Percentiles rank a stretch among this genome's conserved stretches.
These are phyloP conservation scores for Podaxis pistillaris DNA, from an alignment of 768 basidiomycete species.

Conservation along the genomic window DNA sequence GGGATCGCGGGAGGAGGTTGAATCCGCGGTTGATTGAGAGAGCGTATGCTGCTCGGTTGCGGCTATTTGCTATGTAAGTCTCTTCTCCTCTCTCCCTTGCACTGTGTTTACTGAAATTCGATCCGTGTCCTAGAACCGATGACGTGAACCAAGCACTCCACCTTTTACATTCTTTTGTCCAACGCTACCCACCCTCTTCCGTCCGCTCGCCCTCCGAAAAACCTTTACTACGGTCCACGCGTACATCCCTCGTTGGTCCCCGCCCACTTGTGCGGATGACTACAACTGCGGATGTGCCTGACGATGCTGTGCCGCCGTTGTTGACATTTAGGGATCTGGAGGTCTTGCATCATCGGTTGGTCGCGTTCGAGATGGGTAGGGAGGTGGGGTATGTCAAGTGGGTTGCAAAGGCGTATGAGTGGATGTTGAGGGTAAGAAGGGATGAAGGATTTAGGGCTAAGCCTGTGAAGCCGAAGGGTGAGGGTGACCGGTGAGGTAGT, in stretches of 20 bases:
- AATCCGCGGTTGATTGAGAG: conserved; percentile 60
- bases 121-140: conserved; percentile 36
- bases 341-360: conserved; percentile 71
- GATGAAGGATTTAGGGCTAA: conserved; percentile 30
- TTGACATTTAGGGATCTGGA: conserved; percentile 78
- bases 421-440: conserved; percentile 60
- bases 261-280: conserved; percentile 75
- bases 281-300: conserved; percentile 55
- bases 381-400: conserved; percentile 72
- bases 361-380: conserved; percentile 37
- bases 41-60: conserved; percentile 67
- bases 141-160: conserved; percentile 52
- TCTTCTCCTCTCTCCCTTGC: conserved; percentile 1
- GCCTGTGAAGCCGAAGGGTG: neutral
- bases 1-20: conserved; percentile 27
- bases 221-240: conserved; percentile 54
- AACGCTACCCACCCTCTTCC: conserved; percentile 58
- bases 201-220: conserved; percentile 43
- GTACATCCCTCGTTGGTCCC: conserved; percentile 49
- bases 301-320: conserved; percentile 80
- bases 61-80: conserved; percentile 59
- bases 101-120: neutral
- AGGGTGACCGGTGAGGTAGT: neutral
- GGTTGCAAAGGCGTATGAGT: conserved; percentile 70
- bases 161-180: conserved; percentile 60